Evolutionary conservation across 2,329 filamentous ascomycete species (phyloP).

Genomic region (Phyllosticta capitalensis): DNA sequence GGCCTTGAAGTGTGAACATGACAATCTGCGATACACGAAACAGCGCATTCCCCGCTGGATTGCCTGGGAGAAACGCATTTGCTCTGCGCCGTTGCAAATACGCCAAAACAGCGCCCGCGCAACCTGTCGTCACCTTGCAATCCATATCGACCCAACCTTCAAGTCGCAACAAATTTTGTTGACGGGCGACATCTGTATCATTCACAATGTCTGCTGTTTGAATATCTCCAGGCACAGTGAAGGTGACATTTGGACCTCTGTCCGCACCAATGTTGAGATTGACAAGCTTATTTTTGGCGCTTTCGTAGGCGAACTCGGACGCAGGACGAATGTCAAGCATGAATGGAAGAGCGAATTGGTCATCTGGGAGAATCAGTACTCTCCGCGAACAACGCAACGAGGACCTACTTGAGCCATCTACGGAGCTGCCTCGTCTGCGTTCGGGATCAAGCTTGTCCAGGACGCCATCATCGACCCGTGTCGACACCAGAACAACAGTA

Average conservation of each 20-base stretch:
- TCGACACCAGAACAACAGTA: slow-evolving; percentile 49
- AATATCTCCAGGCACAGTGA: slow-evolving; percentile 53
- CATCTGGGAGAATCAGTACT: slow-evolving; percentile 22
- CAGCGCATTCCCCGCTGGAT: slow-evolving; percentile 42
- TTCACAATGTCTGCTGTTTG: slow-evolving; percentile 14
- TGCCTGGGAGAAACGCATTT: slow-evolving; percentile 52
- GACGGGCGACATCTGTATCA: slow-evolving; percentile 39
- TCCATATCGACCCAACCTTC: slow-evolving; percentile 65
- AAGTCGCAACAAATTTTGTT: slow-evolving; percentile 58
- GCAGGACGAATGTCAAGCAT: slow-evolving; percentile 59
- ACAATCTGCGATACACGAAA: slow-evolving; percentile 57
- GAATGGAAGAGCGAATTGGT: slow-evolving; percentile 47
- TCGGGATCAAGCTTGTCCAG: slow-evolving; percentile 37
- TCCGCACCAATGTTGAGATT: slow-evolving; percentile 46
- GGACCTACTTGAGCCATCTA: slow-evolving; percentile 18
- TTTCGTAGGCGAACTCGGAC: slow-evolving; percentile 61
- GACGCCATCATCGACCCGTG: slow-evolving; percentile 43
- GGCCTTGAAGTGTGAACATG: slow-evolving; percentile 61
- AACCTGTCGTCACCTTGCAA: slow-evolving; percentile 65
- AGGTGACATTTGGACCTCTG: slow-evolving; percentile 40
- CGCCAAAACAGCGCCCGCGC: slow-evolving; percentile 75
- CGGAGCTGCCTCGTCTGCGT: slow-evolving; percentile 24
- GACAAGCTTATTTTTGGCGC: slow-evolving; percentile 56
- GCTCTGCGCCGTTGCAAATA: slow-evolving; percentile 64
- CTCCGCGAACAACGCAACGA: background rate